Evolutionary conservation across 2,329 filamentous ascomycete genomes (phyloP).

Genomic region (Zymoseptoria crescenta): DNA sequence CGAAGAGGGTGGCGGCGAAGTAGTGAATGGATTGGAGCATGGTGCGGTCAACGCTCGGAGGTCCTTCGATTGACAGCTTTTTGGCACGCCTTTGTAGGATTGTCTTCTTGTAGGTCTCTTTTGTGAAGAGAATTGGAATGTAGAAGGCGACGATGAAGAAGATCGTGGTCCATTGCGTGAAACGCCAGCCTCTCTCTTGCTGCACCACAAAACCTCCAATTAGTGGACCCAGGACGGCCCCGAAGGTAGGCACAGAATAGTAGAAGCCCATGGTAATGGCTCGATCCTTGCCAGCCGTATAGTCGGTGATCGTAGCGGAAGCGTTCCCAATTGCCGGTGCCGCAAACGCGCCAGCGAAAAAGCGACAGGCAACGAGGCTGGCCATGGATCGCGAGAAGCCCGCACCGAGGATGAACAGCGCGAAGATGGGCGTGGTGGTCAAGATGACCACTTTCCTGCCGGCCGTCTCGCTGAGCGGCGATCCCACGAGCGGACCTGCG

Average conservation of each 20-base stretch:
- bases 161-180: conserved; percentile 27
- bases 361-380: conserved; percentile 23
- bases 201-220: conserved; percentile 29
- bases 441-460: conserved; percentile 32
- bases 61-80: conserved; percentile 18
- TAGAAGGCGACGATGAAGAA: conserved; percentile 27
- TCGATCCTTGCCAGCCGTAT: conserved; percentile 23
- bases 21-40: conserved; percentile 12
- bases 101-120: conserved; percentile 28
- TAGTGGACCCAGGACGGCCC: conserved; percentile 33
- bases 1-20: conserved; percentile 17
- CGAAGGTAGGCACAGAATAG: conserved; percentile 23
- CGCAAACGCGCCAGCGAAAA: conserved; percentile 44
- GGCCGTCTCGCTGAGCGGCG: conserved; percentile 32
- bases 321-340: conserved; percentile 28
- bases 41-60: conserved; percentile 8
- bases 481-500: conserved; percentile 44
- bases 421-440: conserved; percentile 29
- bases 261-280: conserved; percentile 24
- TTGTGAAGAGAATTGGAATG: conserved; percentile 21
- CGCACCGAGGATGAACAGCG: conserved; percentile 30
- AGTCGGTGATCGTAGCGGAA: conserved; percentile 27
- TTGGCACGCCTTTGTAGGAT: conserved; percentile 26
- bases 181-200: conserved; percentile 25
- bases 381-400: conserved; percentile 22